phyloP scores from a whole-genome alignment of 768 basidiomycete species.

The Lactifluus echinatus region DNA sequence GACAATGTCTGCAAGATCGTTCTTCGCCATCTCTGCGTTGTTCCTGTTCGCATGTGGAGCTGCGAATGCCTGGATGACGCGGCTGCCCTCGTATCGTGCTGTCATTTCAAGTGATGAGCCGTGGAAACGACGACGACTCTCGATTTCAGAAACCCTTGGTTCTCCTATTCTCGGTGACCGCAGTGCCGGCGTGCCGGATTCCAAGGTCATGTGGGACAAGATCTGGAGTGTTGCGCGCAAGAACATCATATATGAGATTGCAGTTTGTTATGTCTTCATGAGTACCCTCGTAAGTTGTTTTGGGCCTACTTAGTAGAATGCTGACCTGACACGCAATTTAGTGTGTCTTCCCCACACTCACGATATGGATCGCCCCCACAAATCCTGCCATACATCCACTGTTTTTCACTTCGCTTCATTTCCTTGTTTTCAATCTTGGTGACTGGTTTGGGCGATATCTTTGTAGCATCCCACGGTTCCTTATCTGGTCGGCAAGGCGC shows the following conservation, averaged over 20 bases:
- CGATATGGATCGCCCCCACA: conserved; percentile 62
- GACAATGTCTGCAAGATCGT: conserved; percentile 60
- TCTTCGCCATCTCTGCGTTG: conserved; percentile 61
- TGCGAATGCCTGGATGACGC: conserved; percentile 50
- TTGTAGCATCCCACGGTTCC: conserved; percentile 55
- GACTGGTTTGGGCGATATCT: conserved; percentile 63
- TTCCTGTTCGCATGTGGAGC: conserved; percentile 50
- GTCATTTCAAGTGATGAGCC: conserved; percentile 40
- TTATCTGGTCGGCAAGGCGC: conserved; percentile 59
- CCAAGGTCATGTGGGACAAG: conserved; percentile 28
- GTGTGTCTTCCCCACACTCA: conserved; percentile 85
- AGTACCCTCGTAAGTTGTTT: conserved; percentile 66
- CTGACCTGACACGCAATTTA: conserved; percentile 26
- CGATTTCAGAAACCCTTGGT: conserved; percentile 29
- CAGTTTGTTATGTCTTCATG: conserved; percentile 66
- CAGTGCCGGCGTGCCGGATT: conserved; percentile 25
- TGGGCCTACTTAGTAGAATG: not conserved
- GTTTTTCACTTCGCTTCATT: conserved; percentile 74
- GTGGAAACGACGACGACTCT: conserved; percentile 19
- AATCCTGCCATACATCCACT: conserved; percentile 63
- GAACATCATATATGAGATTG: conserved; percentile 62
- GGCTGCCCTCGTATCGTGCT: conserved; percentile 49
- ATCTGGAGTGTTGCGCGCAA: conserved; percentile 48
- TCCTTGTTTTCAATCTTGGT: conserved; percentile 65
- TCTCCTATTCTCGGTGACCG: conserved; percentile 30